phyloP scores from a whole-genome alignment of 2,329 filamentous ascomycete genomes.

The Cytospora leucostoma region DNA sequence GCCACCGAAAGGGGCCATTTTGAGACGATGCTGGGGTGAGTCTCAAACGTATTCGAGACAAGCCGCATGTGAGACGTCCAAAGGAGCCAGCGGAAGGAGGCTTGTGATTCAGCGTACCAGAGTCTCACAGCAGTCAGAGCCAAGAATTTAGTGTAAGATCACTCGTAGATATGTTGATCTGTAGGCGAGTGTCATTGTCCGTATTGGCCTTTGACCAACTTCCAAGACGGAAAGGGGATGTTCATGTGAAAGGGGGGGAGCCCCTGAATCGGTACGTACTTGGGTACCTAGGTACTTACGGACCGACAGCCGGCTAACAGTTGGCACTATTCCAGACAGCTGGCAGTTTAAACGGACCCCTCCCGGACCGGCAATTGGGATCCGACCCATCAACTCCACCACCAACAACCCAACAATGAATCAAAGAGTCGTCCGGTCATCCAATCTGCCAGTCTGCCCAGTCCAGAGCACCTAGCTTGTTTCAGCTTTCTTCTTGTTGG shows the following conservation, averaged over 20 bases:
- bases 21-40: slow-evolving; percentile 25
- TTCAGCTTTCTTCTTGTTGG: background rate
- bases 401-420: too few species aligned
- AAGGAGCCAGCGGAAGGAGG: background rate
- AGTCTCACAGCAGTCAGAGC: background rate
- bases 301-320: background rate
- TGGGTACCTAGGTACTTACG: too few species aligned
- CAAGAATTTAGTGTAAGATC: background rate
- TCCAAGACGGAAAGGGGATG: background rate
- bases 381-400: too few species aligned
- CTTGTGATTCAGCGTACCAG: slow-evolving; percentile 7
- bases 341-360: too few species aligned
- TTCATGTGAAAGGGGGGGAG: too few species aligned
- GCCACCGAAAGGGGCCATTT: slow-evolving; percentile 3
- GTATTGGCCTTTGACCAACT: background rate
- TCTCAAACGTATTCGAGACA: slow-evolving; percentile 25
- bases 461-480: too few species aligned
- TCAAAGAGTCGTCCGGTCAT: too few species aligned
- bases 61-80: background rate
- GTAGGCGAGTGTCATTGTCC: background rate
- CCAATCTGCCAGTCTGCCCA: too few species aligned
- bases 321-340: background rate
- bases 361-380: too few species aligned
- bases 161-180: background rate
- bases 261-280: background rate